Conservation (phyloP, 2,329 filamentous ascomycete genomes). For the Botryotinia calthae region DNA sequence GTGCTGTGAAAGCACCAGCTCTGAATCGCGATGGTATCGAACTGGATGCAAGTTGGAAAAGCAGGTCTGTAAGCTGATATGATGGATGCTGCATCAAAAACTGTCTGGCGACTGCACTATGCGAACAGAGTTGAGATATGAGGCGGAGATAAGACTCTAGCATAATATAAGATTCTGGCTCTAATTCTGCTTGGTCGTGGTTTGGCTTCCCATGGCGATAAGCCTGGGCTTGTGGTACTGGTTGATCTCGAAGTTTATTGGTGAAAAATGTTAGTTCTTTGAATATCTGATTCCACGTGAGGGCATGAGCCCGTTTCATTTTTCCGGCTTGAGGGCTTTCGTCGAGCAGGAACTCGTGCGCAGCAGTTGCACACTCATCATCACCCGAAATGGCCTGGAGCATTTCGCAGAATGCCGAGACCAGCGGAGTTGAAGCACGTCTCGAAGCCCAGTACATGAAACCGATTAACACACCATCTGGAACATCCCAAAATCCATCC, state of each 20-base stretch:
- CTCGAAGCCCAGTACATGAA: constrained; percentile 98
- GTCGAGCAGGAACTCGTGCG: constrained; percentile 86
- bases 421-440: constrained; percentile 90
- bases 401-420: constrained; percentile 96
- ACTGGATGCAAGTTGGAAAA: constrained; percentile 77
- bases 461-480: constrained; percentile 88
- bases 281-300: constrained; percentile 93
- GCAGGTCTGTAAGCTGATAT: constrained; percentile 68
- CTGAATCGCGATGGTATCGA: constrained; percentile 73
- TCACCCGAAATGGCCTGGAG: constrained; percentile 83
- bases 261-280: constrained; percentile 85
- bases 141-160: constrained; percentile 89
- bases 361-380: constrained; percentile 75
- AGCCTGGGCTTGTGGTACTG: constrained; percentile 53
- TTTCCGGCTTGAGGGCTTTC: constrained; percentile 76
- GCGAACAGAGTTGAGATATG: constrained; percentile 74
- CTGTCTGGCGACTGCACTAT: constrained; percentile 68
- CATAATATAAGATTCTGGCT: constrained; percentile 95
- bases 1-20: constrained; percentile 77
- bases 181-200: constrained; percentile 69
- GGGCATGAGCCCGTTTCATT: constrained; percentile 75
- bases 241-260: constrained; percentile 71
- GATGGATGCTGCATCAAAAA: constrained; percentile 67
- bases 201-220: constrained; percentile 60
- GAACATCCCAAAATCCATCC: constrained; percentile 81